Base-by-base conservation (phyloP, 2,329 filamentous ascomycete species). In the Didymella segeticola region DNA sequence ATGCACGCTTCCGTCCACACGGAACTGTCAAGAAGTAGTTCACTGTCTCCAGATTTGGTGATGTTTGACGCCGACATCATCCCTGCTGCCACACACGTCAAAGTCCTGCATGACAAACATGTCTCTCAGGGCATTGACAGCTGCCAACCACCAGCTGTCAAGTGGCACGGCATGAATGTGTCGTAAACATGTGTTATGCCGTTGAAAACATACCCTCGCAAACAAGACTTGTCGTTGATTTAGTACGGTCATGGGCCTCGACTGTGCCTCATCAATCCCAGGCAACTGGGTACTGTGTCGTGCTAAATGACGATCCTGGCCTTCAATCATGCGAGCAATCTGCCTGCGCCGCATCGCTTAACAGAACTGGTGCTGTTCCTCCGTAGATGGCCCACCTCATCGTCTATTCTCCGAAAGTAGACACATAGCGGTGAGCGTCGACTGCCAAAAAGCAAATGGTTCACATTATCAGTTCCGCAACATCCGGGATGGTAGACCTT, bases 221-320 rank as follows among this genome's bases (percentile, higher is more conserved):
- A 37, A 39, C 30, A 34, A 14, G 39, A 36, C 30, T 8, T 8
- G 43, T 26, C 30, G 25, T 43, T 47, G 50, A 43, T 53, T 43
- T 37, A 23, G n/a, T 15, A 4, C 5, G 12, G 10, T 30, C 30
- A 38, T 38, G 43, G 37, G 51, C 45, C 51, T 48, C 33, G 27
- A 43, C 53, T 42, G 42, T 37, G 53, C 53, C 53, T 43, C 53
- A 43, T 51, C 37, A 47, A 43, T 34, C 41, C 47, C 42, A 49
- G 31, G 51, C 39, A 41, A 33, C 33, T 25, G 51, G 34, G 7
- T 1, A n/a, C 36, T 37, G 19, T 36, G n/a, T 12, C 19, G 19
- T n/a, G 20, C 42, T 34, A 33, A 42, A 22, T 31, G 43, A 25
- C 43, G 29, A 56, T 48, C 48, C 23, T 43, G 23, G 47, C 43